Percentiles rank a stretch among this genome's conserved stretches.
These are phyloP conservation scores for Trichosporon sp. DNA, from an alignment of 1,284 basidiomycete species.

Conservation along the genomic window DNA sequence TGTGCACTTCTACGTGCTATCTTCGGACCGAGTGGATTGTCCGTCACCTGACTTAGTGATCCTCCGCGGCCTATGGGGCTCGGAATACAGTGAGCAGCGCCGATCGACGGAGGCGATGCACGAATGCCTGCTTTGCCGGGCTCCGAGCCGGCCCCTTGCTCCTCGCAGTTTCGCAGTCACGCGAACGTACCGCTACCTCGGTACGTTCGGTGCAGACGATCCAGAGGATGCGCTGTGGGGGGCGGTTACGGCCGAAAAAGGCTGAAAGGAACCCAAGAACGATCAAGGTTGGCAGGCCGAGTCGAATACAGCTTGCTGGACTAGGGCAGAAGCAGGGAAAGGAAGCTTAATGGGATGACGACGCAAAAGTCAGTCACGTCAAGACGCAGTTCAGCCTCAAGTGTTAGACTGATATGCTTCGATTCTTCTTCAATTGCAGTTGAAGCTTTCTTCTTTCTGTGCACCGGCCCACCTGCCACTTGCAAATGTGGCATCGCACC, in stretches of 20 bases:
- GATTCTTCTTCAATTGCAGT: background rate
- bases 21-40: background rate
- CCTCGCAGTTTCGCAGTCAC: background rate
- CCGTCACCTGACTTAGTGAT: background rate
- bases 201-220: background rate
- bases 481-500: too few relatives aligned
- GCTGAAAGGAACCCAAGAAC: background rate
- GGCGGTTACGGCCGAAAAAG: background rate
- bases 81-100: background rate
- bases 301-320: background rate
- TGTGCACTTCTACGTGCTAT: background rate
- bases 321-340: background rate
- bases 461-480: too few relatives aligned
- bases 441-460: too few relatives aligned
- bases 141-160: background rate
- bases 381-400: background rate
- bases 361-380: constrained; percentile 7
- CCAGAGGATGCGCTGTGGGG: too few relatives aligned
- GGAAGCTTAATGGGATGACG: constrained; percentile 10
- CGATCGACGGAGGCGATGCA: background rate
- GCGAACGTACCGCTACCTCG: background rate
- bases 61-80: too few relatives aligned
- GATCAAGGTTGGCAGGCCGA: background rate
- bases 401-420: background rate
- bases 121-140: background rate